Percentiles rank a stretch among this genome's conserved stretches.
Evolutionary conservation across 1,139 yeast genomes (phyloP).

Genomic region (Hanseniaspora gamundiae): DNA sequence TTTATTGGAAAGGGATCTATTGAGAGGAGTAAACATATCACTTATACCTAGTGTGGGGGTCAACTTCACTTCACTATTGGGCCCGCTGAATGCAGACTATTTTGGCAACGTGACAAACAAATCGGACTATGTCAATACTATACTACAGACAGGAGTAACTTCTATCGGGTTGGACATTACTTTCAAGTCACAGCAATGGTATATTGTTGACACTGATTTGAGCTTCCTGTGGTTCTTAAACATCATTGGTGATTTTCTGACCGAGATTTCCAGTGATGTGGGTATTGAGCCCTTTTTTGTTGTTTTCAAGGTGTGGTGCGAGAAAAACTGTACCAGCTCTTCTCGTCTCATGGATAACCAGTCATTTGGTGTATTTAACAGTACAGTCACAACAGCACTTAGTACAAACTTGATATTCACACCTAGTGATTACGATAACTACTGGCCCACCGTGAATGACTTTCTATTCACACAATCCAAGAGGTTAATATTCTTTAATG

Average conservation of each 20-base stretch:
- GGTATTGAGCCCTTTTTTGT: not conserved
- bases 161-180: not conserved
- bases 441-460: not conserved
- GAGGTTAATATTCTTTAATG: not conserved
- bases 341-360: not conserved
- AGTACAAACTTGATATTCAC: not conserved
- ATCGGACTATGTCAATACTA: not conserved
- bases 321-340: not conserved
- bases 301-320: not conserved
- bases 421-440: not conserved
- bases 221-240: too few species aligned
- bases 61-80: not conserved
- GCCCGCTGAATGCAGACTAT: not conserved
- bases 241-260: not conserved
- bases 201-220: not conserved
- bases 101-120: not conserved
- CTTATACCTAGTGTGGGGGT: slow-evolving; percentile 1
- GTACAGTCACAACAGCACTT: not conserved
- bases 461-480: not conserved
- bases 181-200: not conserved
- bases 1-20: not conserved
- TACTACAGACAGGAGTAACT: not conserved
- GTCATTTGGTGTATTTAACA: not conserved
- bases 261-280: not conserved
- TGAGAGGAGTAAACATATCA: not conserved